phyloP scores from a whole-genome alignment of 768 basidiomycete species.

The Termitomyces sp. region DNA sequence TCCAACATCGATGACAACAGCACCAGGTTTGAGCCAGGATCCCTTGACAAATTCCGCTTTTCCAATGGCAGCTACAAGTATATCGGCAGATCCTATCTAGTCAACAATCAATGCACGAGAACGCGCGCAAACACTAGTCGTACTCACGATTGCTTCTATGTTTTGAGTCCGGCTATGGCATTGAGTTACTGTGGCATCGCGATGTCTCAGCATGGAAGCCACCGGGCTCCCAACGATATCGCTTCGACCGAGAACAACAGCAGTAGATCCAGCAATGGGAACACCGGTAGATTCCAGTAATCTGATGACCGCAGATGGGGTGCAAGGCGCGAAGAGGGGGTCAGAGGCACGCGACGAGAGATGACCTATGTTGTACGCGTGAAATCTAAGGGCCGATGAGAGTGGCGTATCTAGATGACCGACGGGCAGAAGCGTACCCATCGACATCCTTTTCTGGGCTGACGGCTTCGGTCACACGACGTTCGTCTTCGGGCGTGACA shows the following conservation, averaged over 20 bases:
- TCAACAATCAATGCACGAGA: neutral
- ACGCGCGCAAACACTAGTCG: neutral
- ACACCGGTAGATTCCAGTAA: constrained; percentile 87
- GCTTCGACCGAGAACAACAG: constrained; percentile 92
- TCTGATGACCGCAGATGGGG: constrained; percentile 87
- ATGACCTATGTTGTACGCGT: constrained; percentile 97
- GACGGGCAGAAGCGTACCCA: constrained; percentile 50
- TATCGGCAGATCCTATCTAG: constrained; percentile 83
- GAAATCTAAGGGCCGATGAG: constrained; percentile 59
- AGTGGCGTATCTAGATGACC: constrained; percentile 2
- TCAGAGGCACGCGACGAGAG: constrained; percentile 84
- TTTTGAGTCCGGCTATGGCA: constrained; percentile 91
- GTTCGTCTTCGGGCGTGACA: constrained; percentile 76
- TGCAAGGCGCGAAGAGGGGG: constrained; percentile 93
- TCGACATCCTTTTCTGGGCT: constrained; percentile 95
- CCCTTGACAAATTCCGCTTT: constrained; percentile 88
- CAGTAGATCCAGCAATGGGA: constrained; percentile 68
- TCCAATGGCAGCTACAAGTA: constrained; percentile 96
- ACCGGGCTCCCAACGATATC: constrained; percentile 98
- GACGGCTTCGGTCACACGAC: constrained; percentile 90
- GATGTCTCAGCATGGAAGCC: constrained; percentile 81
- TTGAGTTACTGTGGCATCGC: constrained; percentile 95
- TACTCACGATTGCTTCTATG: constrained; percentile 68
- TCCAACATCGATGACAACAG: constrained; percentile 95
- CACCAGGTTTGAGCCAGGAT: constrained; percentile 92